phyloP scores from a whole-genome alignment of 139 green algal species.

The Chlorella vulgaris region DNA sequence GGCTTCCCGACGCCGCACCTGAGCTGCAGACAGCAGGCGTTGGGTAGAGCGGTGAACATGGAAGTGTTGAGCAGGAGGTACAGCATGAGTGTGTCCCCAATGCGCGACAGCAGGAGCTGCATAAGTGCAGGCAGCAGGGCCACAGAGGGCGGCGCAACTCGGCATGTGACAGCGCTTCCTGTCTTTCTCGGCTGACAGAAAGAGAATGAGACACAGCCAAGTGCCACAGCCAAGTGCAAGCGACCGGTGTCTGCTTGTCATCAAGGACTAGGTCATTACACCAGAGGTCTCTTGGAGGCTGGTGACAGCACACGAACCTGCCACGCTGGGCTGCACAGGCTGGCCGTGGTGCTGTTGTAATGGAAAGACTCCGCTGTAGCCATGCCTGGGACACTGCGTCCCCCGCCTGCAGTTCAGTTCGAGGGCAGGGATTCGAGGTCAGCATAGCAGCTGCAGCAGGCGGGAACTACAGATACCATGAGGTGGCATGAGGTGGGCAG shows the following conservation, averaged over 20 bases:
- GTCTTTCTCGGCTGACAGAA: background rate
- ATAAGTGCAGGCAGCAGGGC: conserved; percentile 7
- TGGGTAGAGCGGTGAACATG: conserved; percentile 65
- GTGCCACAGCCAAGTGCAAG: background rate
- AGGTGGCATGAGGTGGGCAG: no score
- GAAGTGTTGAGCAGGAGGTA: conserved; percentile 65
- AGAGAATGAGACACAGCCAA: background rate
- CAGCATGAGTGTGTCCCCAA: conserved; percentile 76
- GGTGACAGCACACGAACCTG: no score
- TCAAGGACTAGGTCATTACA: background rate
- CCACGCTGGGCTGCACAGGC: conserved; percentile 28
- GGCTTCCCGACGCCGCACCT: no score
- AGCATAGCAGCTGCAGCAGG: no score
- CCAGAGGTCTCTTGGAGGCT: no score
- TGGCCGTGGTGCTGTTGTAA: conserved; percentile 45
- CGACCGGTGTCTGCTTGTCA: background rate
- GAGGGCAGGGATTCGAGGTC: no score
- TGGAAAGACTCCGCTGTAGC: conserved; percentile 47
- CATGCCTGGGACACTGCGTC: conserved; percentile 40
- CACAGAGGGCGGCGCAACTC: background rate
- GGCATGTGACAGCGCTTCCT: no score
- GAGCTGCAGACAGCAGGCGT: conserved; percentile 70
- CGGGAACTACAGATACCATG: no score
- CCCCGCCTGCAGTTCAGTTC: no score
- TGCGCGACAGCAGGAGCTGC: conserved; percentile 60